A percentile compares a stretch with the other conserved stretches of the same genome.
Conservation (phyloP, 805 yeast genomes). For the Saccharomycopsis sp. region DNA sequence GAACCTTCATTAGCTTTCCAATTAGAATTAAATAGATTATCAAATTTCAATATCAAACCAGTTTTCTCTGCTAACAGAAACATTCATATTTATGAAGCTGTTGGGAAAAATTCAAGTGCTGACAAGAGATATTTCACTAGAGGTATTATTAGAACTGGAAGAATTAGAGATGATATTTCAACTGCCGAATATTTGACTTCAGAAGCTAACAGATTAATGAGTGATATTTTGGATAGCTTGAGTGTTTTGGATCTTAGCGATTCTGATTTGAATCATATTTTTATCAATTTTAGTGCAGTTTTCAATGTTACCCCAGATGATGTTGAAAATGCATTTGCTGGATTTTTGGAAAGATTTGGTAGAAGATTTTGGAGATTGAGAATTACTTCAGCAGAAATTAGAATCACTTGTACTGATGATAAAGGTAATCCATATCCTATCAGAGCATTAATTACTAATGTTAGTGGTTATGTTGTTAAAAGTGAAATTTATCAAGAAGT, state of each 20-base stretch:
- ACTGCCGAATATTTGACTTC: slow-evolving; percentile 92
- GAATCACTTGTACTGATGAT: slow-evolving; percentile 87
- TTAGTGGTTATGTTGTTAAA: slow-evolving; percentile 94
- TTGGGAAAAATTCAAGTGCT: slow-evolving; percentile 86
- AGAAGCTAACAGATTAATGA: slow-evolving; percentile 93
- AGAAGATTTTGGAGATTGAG: slow-evolving; percentile 94
- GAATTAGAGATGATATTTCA: slow-evolving; percentile 85
- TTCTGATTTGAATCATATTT: slow-evolving; percentile 94
- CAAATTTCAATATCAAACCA: slow-evolving; percentile 92
- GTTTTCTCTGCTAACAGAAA: slow-evolving; percentile 94
- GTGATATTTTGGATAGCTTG: slow-evolving; percentile 89
- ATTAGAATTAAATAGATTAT: slow-evolving; percentile 87
- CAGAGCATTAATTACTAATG: slow-evolving; percentile 93
- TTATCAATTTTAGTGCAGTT: slow-evolving; percentile 93
- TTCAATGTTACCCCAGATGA: slow-evolving; percentile 92
- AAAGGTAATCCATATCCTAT: slow-evolving; percentile 91
- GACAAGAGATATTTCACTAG: slow-evolving; percentile 96
- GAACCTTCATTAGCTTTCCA: slow-evolving; percentile 99
- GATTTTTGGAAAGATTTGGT: slow-evolving; percentile 95
- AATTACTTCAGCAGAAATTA: slow-evolving; percentile 94
- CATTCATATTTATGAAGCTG: slow-evolving; percentile 94
- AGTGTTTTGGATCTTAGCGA: slow-evolving; percentile 92
- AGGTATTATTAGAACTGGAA: slow-evolving; percentile 95
- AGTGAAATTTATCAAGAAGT: slow-evolving; percentile 93
- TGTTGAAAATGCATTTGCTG: slow-evolving; percentile 96